Conservation (phyloP, 805 yeast genomes). For the Kuraishia borneana region DNA sequence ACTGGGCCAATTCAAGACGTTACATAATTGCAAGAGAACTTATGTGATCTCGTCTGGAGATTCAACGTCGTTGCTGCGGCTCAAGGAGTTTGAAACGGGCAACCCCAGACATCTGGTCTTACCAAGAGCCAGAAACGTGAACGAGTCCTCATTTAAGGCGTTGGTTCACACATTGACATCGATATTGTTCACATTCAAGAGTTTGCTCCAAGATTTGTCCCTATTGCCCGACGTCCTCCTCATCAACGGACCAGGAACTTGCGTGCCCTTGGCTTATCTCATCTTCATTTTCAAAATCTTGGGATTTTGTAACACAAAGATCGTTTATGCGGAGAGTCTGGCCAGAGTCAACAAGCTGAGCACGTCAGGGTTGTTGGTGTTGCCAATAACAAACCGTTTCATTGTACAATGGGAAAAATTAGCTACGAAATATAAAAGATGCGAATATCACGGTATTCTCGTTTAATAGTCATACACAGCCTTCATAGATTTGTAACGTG, state of each 20-base stretch:
- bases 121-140: slow-evolving; percentile 25
- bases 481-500: slow-evolving; percentile 2
- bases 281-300: slow-evolving; percentile 38
- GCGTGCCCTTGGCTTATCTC: slow-evolving; percentile 56
- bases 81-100: slow-evolving; percentile 22
- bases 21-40: slow-evolving; percentile 11
- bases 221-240: slow-evolving; percentile 21
- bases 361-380: slow-evolving; percentile 59
- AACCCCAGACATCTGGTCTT: slow-evolving; percentile 15
- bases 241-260: slow-evolving; percentile 76
- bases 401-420: slow-evolving; percentile 84
- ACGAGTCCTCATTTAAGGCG: slow-evolving; percentile 21
- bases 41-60: slow-evolving; percentile 33
- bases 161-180: slow-evolving; percentile 21
- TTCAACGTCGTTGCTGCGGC: slow-evolving; percentile 29
- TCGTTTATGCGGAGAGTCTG: slow-evolving; percentile 76
- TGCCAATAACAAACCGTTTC: slow-evolving; percentile 66
- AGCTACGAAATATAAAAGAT: slow-evolving; percentile 34
- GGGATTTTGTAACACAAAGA: slow-evolving; percentile 37
- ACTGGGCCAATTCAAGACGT: slow-evolving; percentile 25
- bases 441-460: slow-evolving; percentile 71
- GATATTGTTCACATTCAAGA: slow-evolving; percentile 10
- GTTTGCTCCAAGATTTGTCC: slow-evolving; percentile 2
- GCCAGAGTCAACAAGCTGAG: slow-evolving; percentile 75
- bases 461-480: slow-evolving; percentile 27